Evolutionary conservation across 2,329 filamentous ascomycete species (phyloP), one percentile per base, ranked within the genome.

Genomic region (Nigrospora sphaerica): DNA sequence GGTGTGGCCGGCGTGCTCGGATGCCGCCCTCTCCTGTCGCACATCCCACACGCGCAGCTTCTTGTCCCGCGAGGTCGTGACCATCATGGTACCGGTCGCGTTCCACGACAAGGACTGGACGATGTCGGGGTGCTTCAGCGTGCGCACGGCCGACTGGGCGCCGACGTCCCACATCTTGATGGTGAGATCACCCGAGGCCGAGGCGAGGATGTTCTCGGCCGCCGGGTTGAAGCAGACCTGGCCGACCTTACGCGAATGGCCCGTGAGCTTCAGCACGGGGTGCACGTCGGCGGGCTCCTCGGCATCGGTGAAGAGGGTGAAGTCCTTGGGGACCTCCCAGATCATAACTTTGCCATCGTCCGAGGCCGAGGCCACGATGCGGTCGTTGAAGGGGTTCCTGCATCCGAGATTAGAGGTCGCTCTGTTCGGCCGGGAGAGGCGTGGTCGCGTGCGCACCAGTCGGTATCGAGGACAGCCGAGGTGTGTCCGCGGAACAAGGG

Each of bases 161-260:
- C 83, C 78, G 53, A 97, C 78, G 70, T 98, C 93, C 93, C 93
- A 98, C 45, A 98, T 72, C 75, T 96, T 97, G 70, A 97, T 80
- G 14, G 85, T 90, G 69, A 90, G 91, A 68, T 98, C 93, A 61
- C 92, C 93, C 13, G 93, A 97, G 34, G 92, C 87, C 31, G 91
- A 95, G 45, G 93, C 92, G 43, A 98, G 85, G 56, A 98, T 85
- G 68, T 95, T 95, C 64, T 95, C 90, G 59, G 93, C 93, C 37
- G 92, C 83, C 44, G 93, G 91, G 72, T 98, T 97, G 78, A 97
- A 98, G 46, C 96, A 81, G 55, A 98, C 92, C 68, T 98, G 93
- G 51, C 93, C 93, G 53, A 98, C 89, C 71, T 98, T 98, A 69
- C 92, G 87, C 56, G 90, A 84, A 67, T 98, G 93, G 12, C 92